Percentiles rank a stretch among this genome's conserved stretches.
These are phyloP conservation scores for Beauveria scarabaeidicola DNA, from an alignment of 2,329 filamentous ascomycete species.

Conservation along the genomic window DNA sequence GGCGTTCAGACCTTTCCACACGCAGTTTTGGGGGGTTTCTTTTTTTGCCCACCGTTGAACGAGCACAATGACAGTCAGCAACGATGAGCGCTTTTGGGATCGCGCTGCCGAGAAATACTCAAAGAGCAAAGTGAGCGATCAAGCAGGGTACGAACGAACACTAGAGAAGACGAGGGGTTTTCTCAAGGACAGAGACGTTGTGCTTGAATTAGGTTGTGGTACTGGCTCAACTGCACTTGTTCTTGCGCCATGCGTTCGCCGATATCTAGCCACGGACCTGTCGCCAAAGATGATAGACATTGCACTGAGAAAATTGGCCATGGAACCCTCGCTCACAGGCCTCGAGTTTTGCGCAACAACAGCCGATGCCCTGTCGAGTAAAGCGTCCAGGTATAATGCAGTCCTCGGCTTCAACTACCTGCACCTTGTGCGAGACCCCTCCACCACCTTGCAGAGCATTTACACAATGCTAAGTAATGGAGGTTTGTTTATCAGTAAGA, in stretches of 20 bases:
- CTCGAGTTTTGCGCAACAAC: conserved; percentile 11
- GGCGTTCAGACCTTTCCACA: neutral
- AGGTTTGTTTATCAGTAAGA: conserved; percentile 15
- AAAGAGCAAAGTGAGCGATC: conserved; percentile 11
- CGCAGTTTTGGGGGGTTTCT: no score
- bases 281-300: conserved; percentile 13
- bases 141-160: conserved; percentile 14
- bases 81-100: conserved; percentile 14
- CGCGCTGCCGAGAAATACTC: conserved; percentile 11
- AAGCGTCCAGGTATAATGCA: conserved; percentile 7
- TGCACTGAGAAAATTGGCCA: neutral
- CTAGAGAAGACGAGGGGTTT: conserved; percentile 8
- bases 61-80: neutral
- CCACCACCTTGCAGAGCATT: conserved; percentile 9
- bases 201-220: conserved; percentile 16
- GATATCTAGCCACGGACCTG: conserved; percentile 14
- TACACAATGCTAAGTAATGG: conserved; percentile 9
- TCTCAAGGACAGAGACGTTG: conserved; percentile 11
- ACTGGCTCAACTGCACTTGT: conserved; percentile 14
- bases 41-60: neutral
- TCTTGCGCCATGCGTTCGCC: conserved; percentile 9
- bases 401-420: conserved; percentile 16
- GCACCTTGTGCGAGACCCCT: conserved; percentile 13
- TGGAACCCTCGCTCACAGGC: neutral
- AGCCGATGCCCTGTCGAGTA: conserved; percentile 11